These are phyloP conservation scores for Meyerozyma sp. DNA, from an alignment of 1,139 yeast genomes.

Conservation along the genomic window DNA sequence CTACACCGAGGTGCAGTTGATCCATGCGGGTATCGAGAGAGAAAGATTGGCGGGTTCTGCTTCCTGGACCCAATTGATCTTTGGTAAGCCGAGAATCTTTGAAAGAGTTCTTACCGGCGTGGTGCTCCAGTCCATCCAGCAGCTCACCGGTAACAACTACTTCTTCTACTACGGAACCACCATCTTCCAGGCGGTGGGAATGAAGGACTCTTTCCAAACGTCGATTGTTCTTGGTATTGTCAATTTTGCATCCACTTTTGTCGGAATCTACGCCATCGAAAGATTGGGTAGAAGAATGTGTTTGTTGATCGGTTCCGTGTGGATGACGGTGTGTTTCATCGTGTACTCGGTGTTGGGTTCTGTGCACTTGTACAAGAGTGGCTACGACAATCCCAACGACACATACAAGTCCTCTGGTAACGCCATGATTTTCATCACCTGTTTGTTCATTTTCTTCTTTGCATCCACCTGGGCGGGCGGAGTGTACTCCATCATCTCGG, in stretches of 20 bases:
- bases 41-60: conserved; percentile 63
- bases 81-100: conserved; percentile 63
- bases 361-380: conserved; percentile 54
- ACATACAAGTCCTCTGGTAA: conserved; percentile 52
- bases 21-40: conserved; percentile 58
- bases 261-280: conserved; percentile 63
- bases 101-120: conserved; percentile 64
- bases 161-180: conserved; percentile 81
- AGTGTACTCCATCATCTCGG: conserved; percentile 73
- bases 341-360: conserved; percentile 68
- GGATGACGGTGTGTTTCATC: conserved; percentile 62
- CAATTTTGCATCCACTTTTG: conserved; percentile 70
- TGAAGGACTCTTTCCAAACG: conserved; percentile 68
- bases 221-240: conserved; percentile 75
- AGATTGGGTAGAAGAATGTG: conserved; percentile 66
- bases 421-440: conserved; percentile 73
- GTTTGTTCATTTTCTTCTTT: conserved; percentile 75
- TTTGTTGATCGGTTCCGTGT: conserved; percentile 52
- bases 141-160: conserved; percentile 75
- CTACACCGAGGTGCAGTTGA: conserved; percentile 51
- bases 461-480: conserved; percentile 89
- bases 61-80: conserved; percentile 60
- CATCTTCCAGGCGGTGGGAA: conserved; percentile 71
- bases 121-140: conserved; percentile 65
- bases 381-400: conserved; percentile 28